Conservation (phyloP, 805 yeast species). For the Saccharomyces jurei region DNA sequence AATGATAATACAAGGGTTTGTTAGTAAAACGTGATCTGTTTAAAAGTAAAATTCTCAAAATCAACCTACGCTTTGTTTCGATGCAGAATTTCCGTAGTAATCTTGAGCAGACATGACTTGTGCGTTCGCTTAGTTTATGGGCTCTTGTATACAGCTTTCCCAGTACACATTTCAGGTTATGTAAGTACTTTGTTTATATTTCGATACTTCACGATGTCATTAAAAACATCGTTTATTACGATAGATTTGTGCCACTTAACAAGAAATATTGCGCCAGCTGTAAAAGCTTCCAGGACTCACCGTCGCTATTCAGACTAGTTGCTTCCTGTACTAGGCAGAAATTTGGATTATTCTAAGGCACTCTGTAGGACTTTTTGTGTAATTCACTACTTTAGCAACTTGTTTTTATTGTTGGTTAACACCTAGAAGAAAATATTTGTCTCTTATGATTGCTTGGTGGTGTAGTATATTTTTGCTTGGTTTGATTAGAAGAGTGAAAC, state of each 20-base stretch:
- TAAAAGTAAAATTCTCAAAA: neutral
- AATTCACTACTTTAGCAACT: neutral
- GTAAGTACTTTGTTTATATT: neutral
- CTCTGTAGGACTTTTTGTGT: neutral
- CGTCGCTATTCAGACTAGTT: neutral
- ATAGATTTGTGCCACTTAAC: neutral
- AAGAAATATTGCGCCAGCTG: neutral
- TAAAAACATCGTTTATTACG: neutral
- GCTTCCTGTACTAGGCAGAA: neutral
- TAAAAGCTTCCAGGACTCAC: neutral
- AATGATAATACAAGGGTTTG: neutral
- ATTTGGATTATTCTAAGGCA: too few species aligned
- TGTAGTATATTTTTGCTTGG: neutral
- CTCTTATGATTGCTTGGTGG: neutral
- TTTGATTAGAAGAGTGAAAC: neutral
- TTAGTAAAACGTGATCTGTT: neutral
- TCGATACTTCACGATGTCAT: neutral
- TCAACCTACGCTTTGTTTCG: neutral
- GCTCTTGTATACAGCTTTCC: neutral
- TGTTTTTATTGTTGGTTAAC: neutral
- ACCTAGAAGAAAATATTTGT: neutral
- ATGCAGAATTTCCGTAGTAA: neutral
- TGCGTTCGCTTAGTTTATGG: neutral
- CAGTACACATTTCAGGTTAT: neutral
- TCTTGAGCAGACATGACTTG: neutral